Base-by-base conservation (phyloP, 1,284 basidiomycete genomes). In the Leccinum laetum region DNA sequence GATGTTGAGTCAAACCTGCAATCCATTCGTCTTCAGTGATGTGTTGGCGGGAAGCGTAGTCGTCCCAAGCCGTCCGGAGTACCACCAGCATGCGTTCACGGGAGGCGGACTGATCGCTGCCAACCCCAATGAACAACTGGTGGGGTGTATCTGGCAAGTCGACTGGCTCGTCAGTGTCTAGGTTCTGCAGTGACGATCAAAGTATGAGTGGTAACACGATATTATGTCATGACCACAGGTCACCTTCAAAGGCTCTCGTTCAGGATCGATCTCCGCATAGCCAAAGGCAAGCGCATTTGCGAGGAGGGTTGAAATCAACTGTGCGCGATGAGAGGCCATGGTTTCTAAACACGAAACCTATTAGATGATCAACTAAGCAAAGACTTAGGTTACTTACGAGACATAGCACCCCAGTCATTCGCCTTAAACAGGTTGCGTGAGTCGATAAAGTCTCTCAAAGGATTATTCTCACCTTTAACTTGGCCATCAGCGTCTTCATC, bases 401-500 rank as follows among this genome's bases (percentile, higher is more conserved):
- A 85, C 52, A 88, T 75, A 2, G 87, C 80, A 11, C 85, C 84
- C 86, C 87, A 88, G 64, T 88, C 86, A 53, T 88, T 88, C 0
- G 82, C 82, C 86, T 87, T 56, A 7, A 53, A 55, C 0, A 52
- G 2, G 8, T 49, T 14, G 11, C 21, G n/a, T 53, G 11, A 24
- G 5, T 14, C 21, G 7, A 53, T 14, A 24, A 46, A 44, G 8
- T 35, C 14, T 14, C 56, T 18, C 0, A 2, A 59, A 18, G 14
- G 55, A 56, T 35, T 6, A 29, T 37, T 56, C 63, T 58, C 62
- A 84, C 87, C 81, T 89, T 89, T 58, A 89, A 69, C 64, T 89
- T 89, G 5, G 87, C 87, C 86, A 89, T 89, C 49, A 89, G 70
- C 0, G 85, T 86, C 72, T 89, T 89, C 71, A 89, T 73, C 2